A percentile compares a stretch with the other conserved stretches of the same genome.
phyloP scores from a whole-genome alignment of 2,329 filamentous ascomycete genomes.

The Ceratocystis variospora region DNA sequence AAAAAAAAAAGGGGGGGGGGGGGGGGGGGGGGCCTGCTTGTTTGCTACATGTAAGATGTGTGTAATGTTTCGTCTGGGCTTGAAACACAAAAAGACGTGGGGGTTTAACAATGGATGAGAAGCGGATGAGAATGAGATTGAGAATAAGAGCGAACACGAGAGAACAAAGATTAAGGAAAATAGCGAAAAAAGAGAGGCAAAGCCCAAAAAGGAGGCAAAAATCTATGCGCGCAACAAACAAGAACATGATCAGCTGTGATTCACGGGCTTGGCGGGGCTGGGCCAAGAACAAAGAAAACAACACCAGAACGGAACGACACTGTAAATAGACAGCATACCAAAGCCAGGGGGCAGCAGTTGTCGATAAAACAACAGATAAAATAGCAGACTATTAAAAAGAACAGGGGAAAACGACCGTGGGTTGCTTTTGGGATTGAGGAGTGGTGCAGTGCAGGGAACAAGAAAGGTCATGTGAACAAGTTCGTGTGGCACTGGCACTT shows the following conservation, averaged over 20 bases:
- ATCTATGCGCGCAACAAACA: background rate
- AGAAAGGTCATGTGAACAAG: constrained; percentile 7
- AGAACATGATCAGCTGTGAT: constrained; percentile 3
- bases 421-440: background rate
- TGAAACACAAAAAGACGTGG: background rate
- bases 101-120: background rate
- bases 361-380: background rate
- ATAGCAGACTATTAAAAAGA: background rate
- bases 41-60: background rate
- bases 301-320: background rate
- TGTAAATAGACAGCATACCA: background rate
- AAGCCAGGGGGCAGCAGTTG: background rate
- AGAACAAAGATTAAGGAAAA: background rate
- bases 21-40: background rate
- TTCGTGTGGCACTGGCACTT: constrained; percentile 7
- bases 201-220: background rate
- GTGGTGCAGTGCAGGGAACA: background rate
- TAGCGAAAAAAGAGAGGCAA: background rate
- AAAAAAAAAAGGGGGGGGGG: too few species aligned
- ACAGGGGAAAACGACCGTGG: background rate
- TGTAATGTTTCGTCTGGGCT: background rate
- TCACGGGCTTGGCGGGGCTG: constrained; percentile 4
- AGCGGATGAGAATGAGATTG: background rate
- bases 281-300: background rate
- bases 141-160: background rate